These are phyloP conservation scores for Odontarrhena argentea DNA, from an alignment of 345 rosid genomes.

Conservation along the genomic window DNA sequence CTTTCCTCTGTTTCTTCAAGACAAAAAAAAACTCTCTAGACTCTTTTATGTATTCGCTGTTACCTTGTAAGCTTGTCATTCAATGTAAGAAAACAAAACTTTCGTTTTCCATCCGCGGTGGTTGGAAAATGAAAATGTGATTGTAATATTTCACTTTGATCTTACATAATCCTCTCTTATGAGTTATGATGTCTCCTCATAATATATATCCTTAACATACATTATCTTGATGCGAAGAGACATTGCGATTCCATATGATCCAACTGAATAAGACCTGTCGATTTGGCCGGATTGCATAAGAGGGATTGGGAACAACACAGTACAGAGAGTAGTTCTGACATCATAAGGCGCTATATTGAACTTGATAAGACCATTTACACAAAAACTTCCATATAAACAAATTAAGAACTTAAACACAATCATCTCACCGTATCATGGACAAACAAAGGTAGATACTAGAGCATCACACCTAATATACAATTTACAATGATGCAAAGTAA, in stretches of 20 bases:
- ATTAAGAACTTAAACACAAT: slow-evolving; percentile 6
- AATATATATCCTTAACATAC: not conserved
- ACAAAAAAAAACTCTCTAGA: slow-evolving; percentile 9
- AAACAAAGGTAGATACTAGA: slow-evolving; percentile 18
- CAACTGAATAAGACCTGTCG: not conserved
- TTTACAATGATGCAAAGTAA: slow-evolving; percentile 16
- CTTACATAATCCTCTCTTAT: slow-evolving; percentile 9
- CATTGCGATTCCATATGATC: not conserved
- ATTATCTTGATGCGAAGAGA: not conserved
- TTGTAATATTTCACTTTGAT: slow-evolving; percentile 35
- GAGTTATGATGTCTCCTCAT: slow-evolving; percentile 4
- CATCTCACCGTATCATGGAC: slow-evolving; percentile 13
- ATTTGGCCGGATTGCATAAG: not conserved
- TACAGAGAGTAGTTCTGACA: slow-evolving; percentile 6
- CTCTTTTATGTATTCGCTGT: slow-evolving; percentile 32
- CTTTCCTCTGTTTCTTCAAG: slow-evolving; percentile 36
- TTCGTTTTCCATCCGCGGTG: slow-evolving; percentile 41
- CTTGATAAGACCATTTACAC: slow-evolving; percentile 2
- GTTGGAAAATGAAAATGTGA: slow-evolving; percentile 36
- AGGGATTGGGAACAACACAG: not conserved
- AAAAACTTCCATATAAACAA: not conserved
- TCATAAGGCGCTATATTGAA: not conserved
- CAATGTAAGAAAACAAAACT: slow-evolving; percentile 37
- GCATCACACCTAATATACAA: slow-evolving; percentile 17
- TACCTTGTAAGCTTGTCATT: slow-evolving; percentile 37